Conservation (phyloP, 1,284 basidiomycete genomes). For the Cutaneotrichosporon sp. region DNA sequence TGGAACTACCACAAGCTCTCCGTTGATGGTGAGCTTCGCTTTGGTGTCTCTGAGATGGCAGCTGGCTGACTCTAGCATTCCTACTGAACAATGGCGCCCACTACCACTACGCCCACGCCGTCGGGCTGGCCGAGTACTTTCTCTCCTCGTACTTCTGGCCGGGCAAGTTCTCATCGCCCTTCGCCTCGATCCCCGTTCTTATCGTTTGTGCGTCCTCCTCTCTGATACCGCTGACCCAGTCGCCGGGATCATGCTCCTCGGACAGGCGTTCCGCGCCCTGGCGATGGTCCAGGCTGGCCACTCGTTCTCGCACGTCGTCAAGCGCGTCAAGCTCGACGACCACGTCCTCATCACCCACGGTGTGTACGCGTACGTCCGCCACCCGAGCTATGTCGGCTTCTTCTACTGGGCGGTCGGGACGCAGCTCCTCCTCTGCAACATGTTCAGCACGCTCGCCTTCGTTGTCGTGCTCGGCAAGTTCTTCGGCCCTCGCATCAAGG, state of each 20-base stretch:
- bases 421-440: constrained; percentile 89
- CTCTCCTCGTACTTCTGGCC: constrained; percentile 66
- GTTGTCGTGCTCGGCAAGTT: constrained; percentile 74
- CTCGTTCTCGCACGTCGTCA: constrained; percentile 90
- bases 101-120: constrained; percentile 83
- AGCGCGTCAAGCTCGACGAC: constrained; percentile 64
- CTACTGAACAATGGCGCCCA: constrained; percentile 84
- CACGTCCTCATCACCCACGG: constrained; percentile 85
- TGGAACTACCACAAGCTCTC: constrained; percentile 93
- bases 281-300: constrained; percentile 95
- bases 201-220: constrained; percentile 28
- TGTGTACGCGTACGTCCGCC: constrained; percentile 83
- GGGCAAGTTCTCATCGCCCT: constrained; percentile 31
- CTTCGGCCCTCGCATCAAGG: constrained; percentile 78
- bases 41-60: background rate
- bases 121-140: constrained; percentile 79
- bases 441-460: constrained; percentile 59
- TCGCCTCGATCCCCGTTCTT: constrained; percentile 51
- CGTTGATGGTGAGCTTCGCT: constrained; percentile 73
- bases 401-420: constrained; percentile 98
- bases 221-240: constrained; percentile 29
- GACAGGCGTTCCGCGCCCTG: constrained; percentile 76
- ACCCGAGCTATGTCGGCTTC: constrained; percentile 97
- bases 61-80: constrained; percentile 65
- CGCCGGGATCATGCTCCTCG: constrained; percentile 60